These are phyloP conservation scores for Blastocrithidia nonstop DNA, from an alignment of 208 protist species.

Conservation along the genomic window DNA sequence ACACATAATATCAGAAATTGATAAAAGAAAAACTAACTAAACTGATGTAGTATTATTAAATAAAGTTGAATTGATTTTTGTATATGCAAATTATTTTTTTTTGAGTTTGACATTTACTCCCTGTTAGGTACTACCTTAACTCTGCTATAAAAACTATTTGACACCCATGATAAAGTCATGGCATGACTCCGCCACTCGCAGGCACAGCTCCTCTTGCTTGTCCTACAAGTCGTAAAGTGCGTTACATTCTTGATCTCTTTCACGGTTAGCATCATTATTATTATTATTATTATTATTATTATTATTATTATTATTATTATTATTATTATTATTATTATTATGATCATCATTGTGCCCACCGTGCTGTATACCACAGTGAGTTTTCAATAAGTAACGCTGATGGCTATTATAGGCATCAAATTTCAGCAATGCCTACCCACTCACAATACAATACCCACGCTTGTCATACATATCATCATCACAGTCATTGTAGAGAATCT, in stretches of 20 bases:
- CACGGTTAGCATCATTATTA: too few relatives aligned
- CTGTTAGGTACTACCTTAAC: too few relatives aligned
- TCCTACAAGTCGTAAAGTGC: slow-evolving; percentile 16
- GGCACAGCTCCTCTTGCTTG: slow-evolving; percentile 23
- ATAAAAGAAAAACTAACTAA: too few relatives aligned
- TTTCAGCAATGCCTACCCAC: slow-evolving; percentile 35
- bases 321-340: not conserved
- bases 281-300: too few relatives aligned
- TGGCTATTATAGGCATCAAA: slow-evolving; percentile 31
- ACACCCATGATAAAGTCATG: slow-evolving; percentile 46
- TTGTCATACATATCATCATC: slow-evolving; percentile 47
- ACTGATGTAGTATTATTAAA: too few relatives aligned
- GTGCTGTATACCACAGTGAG: slow-evolving; percentile 14
- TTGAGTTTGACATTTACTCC: too few relatives aligned
- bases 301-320: not conserved
- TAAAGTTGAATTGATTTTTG: too few relatives aligned
- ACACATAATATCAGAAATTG: too few relatives aligned
- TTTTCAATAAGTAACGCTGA: slow-evolving; percentile 11
- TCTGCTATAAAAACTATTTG: slow-evolving; percentile 27
- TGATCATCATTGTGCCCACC: too few relatives aligned
- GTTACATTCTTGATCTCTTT: too few relatives aligned
- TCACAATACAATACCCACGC: slow-evolving; percentile 72
- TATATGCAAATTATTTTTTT: too few relatives aligned
- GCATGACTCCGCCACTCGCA: slow-evolving; percentile 36
- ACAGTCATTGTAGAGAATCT: slow-evolving; percentile 59